Conservation (phyloP, 495 filamentous ascomycete species). For the Clavariopsis aquatica region DNA sequence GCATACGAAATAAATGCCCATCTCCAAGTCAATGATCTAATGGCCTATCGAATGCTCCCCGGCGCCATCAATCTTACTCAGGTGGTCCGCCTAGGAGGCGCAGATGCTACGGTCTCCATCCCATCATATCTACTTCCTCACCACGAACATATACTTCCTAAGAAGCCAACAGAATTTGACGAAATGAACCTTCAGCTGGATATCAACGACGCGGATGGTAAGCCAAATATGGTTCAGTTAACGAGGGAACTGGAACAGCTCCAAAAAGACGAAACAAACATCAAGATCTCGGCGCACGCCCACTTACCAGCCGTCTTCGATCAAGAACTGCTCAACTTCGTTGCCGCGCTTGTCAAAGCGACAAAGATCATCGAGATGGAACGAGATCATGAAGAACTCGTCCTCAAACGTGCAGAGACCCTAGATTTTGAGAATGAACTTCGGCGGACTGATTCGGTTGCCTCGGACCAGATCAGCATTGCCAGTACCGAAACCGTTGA, state of each 20-base stretch:
- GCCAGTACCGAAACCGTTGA: background rate
- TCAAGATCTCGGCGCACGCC: slow-evolving; percentile 44
- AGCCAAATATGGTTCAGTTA: slow-evolving; percentile 37
- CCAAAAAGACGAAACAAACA: slow-evolving; percentile 42
- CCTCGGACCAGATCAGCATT: slow-evolving; percentile 1
- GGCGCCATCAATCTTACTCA: slow-evolving; percentile 36
- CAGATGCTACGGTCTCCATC: slow-evolving; percentile 40
- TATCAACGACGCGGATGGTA: slow-evolving; percentile 38
- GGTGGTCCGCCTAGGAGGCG: slow-evolving; percentile 44
- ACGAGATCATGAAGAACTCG: slow-evolving; percentile 33
- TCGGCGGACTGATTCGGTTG: slow-evolving; percentile 4
- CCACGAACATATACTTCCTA: slow-evolving; percentile 46
- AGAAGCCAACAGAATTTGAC: slow-evolving; percentile 27
- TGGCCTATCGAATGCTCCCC: slow-evolving; percentile 43
- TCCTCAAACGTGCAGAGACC: slow-evolving; percentile 1
- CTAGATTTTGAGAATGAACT: slow-evolving; percentile 21
- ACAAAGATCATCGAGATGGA: slow-evolving; percentile 48
- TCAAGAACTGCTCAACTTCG: slow-evolving; percentile 47
- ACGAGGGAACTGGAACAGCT: slow-evolving; percentile 37
- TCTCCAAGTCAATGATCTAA: slow-evolving; percentile 42
- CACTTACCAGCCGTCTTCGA: slow-evolving; percentile 44
- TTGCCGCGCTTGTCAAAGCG: slow-evolving; percentile 47
- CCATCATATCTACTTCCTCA: slow-evolving; percentile 46
- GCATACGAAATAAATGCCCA: slow-evolving; percentile 41
- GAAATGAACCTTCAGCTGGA: slow-evolving; percentile 30